Evolutionary conservation across 768 basidiomycete species (phyloP), one percentile per base, ranked within the genome.

Genomic region (Russula abietina): DNA sequence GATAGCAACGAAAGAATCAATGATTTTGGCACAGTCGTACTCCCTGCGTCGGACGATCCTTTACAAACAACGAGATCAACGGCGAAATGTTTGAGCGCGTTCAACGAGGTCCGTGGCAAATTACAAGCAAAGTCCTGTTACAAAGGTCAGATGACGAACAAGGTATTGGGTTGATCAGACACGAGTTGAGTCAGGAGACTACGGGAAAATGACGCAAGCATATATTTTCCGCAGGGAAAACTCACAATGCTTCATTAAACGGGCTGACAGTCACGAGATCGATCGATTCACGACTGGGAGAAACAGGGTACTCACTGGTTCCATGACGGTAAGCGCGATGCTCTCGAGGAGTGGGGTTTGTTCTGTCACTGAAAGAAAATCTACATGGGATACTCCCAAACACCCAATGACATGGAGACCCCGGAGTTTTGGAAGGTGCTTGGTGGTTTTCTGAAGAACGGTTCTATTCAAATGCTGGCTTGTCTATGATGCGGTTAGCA

Each of bases 321-420:
- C 87, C 61, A 80, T 79, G 49, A 80, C 78, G 17, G 84, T 83
- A 32, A 89, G 75, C 1, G 87, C 84, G 0, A 91, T 75, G 60
- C 78, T 83, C 65, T 83, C 81, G 12, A 91, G 76, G 7, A 75
- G 69, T 0, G 87, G 87, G 0, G 81, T 83, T 53, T 82, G 64
- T 7, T 70, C 61, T 12, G 80, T 71, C 24, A 80, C 72, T 17
- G 73, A 73, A 36, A 90, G 75, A 8, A 88, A 73, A 38, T 71
- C 67, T 10, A 70, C 59, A 65, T 89, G 85, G 49, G 83, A 78
- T 38, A 87, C 70, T 61, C 82, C 81, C 7, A 79, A 71, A 70
- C 89, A 90, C 4, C 76, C 78, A 32, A 88, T 70, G 30, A 90
- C 71, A 70, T 89, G 86, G 3, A 91, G 75, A 6, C 80, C 81